These are phyloP conservation scores for Microbotryomycetes sp. DNA, from an alignment of 1,284 basidiomycete species.

Conservation along the genomic window DNA sequence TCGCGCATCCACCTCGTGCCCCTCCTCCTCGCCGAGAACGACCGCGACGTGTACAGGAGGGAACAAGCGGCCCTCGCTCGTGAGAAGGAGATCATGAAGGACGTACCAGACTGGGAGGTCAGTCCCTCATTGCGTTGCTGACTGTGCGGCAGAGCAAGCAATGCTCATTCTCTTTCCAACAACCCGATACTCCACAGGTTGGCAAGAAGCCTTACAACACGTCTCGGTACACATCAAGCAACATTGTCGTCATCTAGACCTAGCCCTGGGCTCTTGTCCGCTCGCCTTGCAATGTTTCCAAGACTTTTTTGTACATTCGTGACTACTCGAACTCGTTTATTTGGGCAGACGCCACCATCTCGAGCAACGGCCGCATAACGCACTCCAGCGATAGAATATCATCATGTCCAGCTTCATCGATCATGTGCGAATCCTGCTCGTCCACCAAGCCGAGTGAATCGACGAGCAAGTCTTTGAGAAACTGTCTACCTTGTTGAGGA, in stretches of 20 bases:
- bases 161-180: too few relatives aligned
- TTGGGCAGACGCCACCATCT: background rate
- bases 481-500: conserved; percentile 7
- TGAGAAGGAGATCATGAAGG: conserved; percentile 92
- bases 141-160: background rate
- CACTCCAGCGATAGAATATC: conserved; percentile 5
- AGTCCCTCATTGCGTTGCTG: conserved; percentile 41
- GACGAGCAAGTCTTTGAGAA: conserved; percentile 8
- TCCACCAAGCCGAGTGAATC: conserved; percentile 9
- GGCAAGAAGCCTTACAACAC: conserved; percentile 83
- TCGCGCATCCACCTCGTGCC: conserved; percentile 92
- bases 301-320: too few relatives aligned
- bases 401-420: conserved; percentile 16
- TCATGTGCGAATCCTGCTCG: background rate
- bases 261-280: too few relatives aligned
- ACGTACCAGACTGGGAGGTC: conserved; percentile 91
- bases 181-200: too few relatives aligned
- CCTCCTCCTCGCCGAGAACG: conserved; percentile 43
- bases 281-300: too few relatives aligned
- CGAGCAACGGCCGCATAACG: background rate
- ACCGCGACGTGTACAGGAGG: conserved; percentile 55
- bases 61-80: conserved; percentile 67
- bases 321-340: too few relatives aligned
- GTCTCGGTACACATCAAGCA: conserved; percentile 61
- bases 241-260: conserved; percentile 46